These are phyloP conservation scores for Cymbopogon flexuosus DNA, from an alignment of 202 grass and related monocot species.

Conservation along the genomic window DNA sequence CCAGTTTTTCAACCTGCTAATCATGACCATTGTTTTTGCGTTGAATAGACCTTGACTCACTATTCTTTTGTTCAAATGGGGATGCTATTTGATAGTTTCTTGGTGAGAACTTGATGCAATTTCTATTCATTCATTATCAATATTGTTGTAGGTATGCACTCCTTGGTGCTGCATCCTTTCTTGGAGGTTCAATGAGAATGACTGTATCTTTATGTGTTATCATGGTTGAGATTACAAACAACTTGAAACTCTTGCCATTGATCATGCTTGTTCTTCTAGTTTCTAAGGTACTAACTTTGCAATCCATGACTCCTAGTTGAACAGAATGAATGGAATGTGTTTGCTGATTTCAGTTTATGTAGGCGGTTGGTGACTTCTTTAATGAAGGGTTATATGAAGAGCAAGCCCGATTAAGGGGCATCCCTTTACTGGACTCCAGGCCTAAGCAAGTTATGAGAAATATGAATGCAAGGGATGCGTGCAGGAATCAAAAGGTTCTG, in stretches of 20 bases:
- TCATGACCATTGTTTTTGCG: background rate
- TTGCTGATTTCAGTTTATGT: conserved; percentile 41
- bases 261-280: conserved; percentile 99
- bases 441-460: conserved; percentile 92
- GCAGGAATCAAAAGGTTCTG: conserved; percentile 88
- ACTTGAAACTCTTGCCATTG: conserved; percentile 89
- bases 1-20: too few species aligned
- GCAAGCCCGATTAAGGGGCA: conserved; percentile 78
- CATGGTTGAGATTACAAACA: conserved; percentile 99
- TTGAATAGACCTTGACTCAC: background rate
- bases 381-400: conserved; percentile 92
- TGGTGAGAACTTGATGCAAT: conserved; percentile 1
- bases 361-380: conserved; percentile 97
- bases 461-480: conserved; percentile 73
- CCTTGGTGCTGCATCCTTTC: conserved; percentile 97
- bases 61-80: background rate
- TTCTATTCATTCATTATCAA: conserved; percentile 9
- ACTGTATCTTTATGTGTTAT: conserved; percentile 99
- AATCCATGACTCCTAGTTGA: conserved; percentile 23
- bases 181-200: conserved; percentile 99
- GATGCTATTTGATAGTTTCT: conserved; percentile 17
- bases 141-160: conserved; percentile 79
- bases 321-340: conserved; percentile 16
- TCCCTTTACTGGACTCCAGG: conserved; percentile 92
- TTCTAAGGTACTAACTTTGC: conserved; percentile 67